Base-by-base conservation (phyloP, 1,284 basidiomycete species). In the Ceratobasidium sp. region DNA sequence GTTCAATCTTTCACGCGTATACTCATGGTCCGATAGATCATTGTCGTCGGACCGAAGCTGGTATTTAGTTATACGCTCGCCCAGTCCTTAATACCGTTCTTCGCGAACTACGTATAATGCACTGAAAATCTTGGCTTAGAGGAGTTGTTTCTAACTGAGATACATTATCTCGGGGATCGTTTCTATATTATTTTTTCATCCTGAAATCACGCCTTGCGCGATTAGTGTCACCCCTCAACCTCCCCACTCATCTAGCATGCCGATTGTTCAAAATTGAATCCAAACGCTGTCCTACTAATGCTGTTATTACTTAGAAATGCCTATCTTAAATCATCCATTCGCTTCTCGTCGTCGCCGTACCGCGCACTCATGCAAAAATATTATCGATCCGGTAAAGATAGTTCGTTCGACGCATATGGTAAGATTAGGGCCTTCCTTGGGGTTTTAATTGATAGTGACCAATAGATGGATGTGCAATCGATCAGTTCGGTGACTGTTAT, bases 11-110 rank as follows among this genome's bases (percentile, higher is more conserved):
- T 22, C 17, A 19, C 47, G 19, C 54, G 36, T 44, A 36, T 64
- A 2, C 36, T 48, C 53, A 41, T 14, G 27, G 1, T 50, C 17
- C 11, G 15, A 36, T 64, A 95, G 94, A 94, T 99, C 79, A 88
- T 99, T 48, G 96, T 99, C 75, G 97, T 99, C 41, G 97, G 97
- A 69, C 97, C 97, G 75, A 99, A 99, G 86, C 89, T 99, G 51
- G 95, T 99, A 78, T 99, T 99, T 88, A 96, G 94, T 79, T 99
- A 98, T 86, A 99, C 97, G 31, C 89, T 99, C 9, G 97, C 97
- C 5, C 97, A 99, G 84, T 93, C 92, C 27, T 87, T 99, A 82
- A 99, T 99, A 85, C 97, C 97, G 56, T 87, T 93, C 82, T 98
- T 98, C 83, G 91, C 93, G 72, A 91, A 96, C 83, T 96, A 95